Percentiles rank a stretch among this genome's conserved stretches.
Evolutionary conservation across 2,329 filamentous ascomycete species (phyloP).

Genomic region (Arthrobotrys megalospora): DNA sequence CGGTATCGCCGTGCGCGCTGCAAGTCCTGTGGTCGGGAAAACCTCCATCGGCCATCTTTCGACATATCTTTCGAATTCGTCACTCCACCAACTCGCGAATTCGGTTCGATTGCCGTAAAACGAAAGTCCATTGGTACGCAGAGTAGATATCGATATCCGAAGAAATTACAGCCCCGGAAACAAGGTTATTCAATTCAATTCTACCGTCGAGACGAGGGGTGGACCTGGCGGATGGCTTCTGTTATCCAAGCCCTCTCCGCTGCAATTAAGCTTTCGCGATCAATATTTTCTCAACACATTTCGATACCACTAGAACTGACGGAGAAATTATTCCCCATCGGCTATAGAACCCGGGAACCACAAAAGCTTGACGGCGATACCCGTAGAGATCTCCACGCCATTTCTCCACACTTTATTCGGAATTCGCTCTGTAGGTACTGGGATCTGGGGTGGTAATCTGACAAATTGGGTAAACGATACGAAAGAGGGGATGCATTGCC

Average conservation of each 20-base stretch:
- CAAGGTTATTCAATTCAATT: background rate
- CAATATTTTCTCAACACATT: background rate
- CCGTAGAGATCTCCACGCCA: constrained; percentile 1
- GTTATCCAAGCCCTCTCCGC: too few species aligned
- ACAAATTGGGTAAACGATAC: constrained; percentile 37
- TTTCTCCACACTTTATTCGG: constrained; percentile 15
- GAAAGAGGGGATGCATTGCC: background rate
- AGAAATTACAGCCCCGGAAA: too few species aligned
- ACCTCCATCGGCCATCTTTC: too few species aligned
- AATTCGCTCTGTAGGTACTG: constrained; percentile 30
- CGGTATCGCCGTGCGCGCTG: too few species aligned
- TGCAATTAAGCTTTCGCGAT: background rate
- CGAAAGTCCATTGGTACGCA: too few species aligned
- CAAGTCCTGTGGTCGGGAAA: too few species aligned
- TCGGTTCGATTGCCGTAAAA: too few species aligned
- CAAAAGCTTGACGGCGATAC: constrained; percentile 21
- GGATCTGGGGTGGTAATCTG: constrained; percentile 11
- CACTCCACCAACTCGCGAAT: too few species aligned
- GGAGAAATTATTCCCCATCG: constrained; percentile 57
- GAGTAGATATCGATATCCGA: too few species aligned
- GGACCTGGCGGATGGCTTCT: too few species aligned
- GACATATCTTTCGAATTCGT: too few species aligned
- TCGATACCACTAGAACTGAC: constrained; percentile 1
- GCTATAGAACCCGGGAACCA: constrained; percentile 24
- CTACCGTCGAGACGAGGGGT: constrained; percentile 2